phyloP scores from a whole-genome alignment of 495 filamentous ascomycete genomes.

The Sordaria brevicollis region DNA sequence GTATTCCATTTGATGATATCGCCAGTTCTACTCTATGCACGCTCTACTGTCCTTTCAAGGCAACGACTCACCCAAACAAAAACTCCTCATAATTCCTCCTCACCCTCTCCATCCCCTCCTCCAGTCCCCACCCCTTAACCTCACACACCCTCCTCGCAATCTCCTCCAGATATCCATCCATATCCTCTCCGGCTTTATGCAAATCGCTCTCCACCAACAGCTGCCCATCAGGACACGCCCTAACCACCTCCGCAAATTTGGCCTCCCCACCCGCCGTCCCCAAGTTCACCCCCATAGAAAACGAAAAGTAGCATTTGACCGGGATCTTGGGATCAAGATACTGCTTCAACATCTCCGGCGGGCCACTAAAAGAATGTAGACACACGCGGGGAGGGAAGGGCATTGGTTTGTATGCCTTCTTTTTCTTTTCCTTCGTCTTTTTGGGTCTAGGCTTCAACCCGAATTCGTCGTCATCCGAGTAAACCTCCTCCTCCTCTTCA shows the following conservation, averaged over 20 bases:
- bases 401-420: slow-evolving; percentile 17
- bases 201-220: slow-evolving; percentile 86
- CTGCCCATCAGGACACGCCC: slow-evolving; percentile 61
- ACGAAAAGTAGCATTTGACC: slow-evolving; percentile 75
- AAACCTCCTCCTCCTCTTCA: slow-evolving; percentile 27
- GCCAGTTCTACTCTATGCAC: not conserved
- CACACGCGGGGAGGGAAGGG: slow-evolving; percentile 87
- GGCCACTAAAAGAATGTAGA: slow-evolving; percentile 85
- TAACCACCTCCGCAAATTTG: slow-evolving; percentile 53
- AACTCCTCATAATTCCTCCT: slow-evolving; percentile 74
- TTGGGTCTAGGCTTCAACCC: not conserved
- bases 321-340: slow-evolving; percentile 69
- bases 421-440: not conserved
- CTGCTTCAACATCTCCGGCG: slow-evolving; percentile 63
- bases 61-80: slow-evolving; percentile 49
- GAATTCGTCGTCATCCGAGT: slow-evolving; percentile 12
- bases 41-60: not conserved
- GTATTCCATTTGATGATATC: too few relatives aligned
- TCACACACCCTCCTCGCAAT: slow-evolving; percentile 62
- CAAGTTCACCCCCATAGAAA: slow-evolving; percentile 78
- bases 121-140: slow-evolving; percentile 67
- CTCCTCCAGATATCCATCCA: slow-evolving; percentile 71
- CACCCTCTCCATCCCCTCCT: slow-evolving; percentile 58
- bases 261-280: slow-evolving; percentile 32
- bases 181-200: slow-evolving; percentile 70